Evolutionary conservation across 257 asterid species (phyloP), one percentile per base, ranked within the genome.

Genomic region (Lavandula angustifolia): DNA sequence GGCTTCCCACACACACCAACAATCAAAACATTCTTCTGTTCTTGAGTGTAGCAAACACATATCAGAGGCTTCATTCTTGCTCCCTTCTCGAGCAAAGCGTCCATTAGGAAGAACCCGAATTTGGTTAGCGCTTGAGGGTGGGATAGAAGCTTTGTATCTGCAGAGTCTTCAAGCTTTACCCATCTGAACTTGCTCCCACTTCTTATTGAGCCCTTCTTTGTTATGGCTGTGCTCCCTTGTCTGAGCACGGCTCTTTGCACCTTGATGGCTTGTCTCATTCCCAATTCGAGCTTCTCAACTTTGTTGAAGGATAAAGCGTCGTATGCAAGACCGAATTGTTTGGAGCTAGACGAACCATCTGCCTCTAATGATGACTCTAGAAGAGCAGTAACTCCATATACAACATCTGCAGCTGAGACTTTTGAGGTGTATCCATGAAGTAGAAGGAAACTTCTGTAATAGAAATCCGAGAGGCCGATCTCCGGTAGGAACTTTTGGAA

Each of bases 1-100:
- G 96, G 99, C 80, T 91, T 94, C 61, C 99, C 96, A 70, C 98
- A 87, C 12, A 94, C 62, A 12, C 95, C 99, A 13, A 88, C 96
- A 7, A 90, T 87, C 77, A 94, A 66, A n/a, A 86, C 96, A 69
- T 78, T 81, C 68, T 69, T 67, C 38, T 77, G 79, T 38, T 80
- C 98, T 67, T 78, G 72, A 6, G 87, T 80, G 63, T 84, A 90
- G 78, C 98, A 94, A 57, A 86, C 85, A 14, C 98, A 94, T 35
- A 94, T 64, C 79, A 94, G 55, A 42, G 99, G 99, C 64, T 94
- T 94, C 98, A 91, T 87, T 65, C 95, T 85, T 46, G 99, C 98
- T 10, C 99, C 99, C 82, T 91, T 94, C 75, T 94, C 99, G 0
- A 95, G 87, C 34, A 94, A 64, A 69, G 99, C 99, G 13, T 94